phyloP scores from a whole-genome alignment of 179 eudicot genomes.

The Sideroxylon spinosum region DNA sequence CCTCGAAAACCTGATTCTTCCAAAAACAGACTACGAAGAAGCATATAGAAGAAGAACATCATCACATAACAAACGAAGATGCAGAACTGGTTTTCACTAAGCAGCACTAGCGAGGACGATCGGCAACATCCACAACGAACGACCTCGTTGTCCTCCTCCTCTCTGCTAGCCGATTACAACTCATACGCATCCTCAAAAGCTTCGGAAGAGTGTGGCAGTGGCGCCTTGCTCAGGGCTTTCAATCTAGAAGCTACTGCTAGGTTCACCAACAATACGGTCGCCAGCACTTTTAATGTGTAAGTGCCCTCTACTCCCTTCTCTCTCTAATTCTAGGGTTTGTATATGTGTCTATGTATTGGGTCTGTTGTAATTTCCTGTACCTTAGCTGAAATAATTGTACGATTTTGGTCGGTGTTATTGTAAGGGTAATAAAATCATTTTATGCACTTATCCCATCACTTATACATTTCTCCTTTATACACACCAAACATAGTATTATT shows the following conservation, averaged over 20 bases:
- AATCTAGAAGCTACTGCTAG: conserved; percentile 81
- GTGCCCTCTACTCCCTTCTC: conserved; percentile 18
- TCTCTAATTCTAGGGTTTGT: background rate
- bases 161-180: conserved; percentile 77
- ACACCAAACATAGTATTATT: no score
- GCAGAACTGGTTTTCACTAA: conserved; percentile 47
- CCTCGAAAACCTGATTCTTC: background rate
- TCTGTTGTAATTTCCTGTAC: no score
- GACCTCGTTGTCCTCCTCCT: conserved; percentile 28
- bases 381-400: no score
- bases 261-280: conserved; percentile 67
- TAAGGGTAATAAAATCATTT: no score
- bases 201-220: conserved; percentile 28
- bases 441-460: no score
- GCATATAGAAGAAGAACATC: no score
- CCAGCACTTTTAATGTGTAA: conserved; percentile 73
- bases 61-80: conserved; percentile 3
- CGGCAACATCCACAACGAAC: conserved; percentile 15
- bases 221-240: conserved; percentile 37
- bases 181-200: conserved; percentile 51
- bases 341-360: background rate
- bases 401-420: no score
- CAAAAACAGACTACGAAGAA: background rate
- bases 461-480: no score
- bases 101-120: conserved; percentile 18